Percentiles rank a stretch among this genome's conserved stretches.
Evolutionary conservation across 495 filamentous ascomycete species (phyloP).

Genomic region (Talaromyces wortmannii): DNA sequence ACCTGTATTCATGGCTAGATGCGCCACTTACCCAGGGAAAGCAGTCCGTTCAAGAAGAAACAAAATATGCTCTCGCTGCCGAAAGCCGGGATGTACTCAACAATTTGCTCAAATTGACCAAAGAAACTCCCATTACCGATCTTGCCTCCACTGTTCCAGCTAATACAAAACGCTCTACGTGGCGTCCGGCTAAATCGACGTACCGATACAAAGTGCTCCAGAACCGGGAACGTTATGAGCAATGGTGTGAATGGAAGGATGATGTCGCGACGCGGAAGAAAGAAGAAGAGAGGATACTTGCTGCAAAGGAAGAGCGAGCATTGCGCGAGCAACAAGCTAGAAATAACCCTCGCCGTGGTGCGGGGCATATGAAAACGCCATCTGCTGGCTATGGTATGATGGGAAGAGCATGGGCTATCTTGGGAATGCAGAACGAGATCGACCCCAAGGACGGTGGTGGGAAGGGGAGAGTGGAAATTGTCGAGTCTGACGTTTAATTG

Average conservation of each 20-base stretch:
- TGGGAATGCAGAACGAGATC: conserved; percentile 29
- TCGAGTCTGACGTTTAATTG: neutral
- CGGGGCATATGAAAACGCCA: conserved; percentile 17
- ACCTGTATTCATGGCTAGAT: conserved; percentile 52
- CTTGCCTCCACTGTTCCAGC: conserved; percentile 34
- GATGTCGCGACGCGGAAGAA: conserved; percentile 42
- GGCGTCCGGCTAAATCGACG: conserved; percentile 53
- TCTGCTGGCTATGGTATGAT: conserved; percentile 26
- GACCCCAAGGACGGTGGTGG: conserved; percentile 15
- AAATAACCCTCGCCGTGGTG: conserved; percentile 24
- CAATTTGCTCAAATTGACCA: conserved; percentile 63
- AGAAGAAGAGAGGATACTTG: conserved; percentile 32
- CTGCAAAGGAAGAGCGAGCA: conserved; percentile 27
- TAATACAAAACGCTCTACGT: conserved; percentile 47
- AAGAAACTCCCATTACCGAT: conserved; percentile 52
- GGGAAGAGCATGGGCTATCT: conserved; percentile 37
- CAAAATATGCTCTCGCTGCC: conserved; percentile 49
- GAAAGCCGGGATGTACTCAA: conserved; percentile 66
- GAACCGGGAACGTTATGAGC: conserved; percentile 54
- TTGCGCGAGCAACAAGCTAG: conserved; percentile 19
- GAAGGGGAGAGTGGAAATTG: conserved; percentile 1
- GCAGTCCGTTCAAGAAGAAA: conserved; percentile 43
- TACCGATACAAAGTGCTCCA: conserved; percentile 52
- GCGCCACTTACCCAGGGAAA: conserved; percentile 51
- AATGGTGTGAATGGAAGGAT: conserved; percentile 54